Conservation (phyloP, 768 basidiomycete genomes). For the Dentipellis sp. region DNA sequence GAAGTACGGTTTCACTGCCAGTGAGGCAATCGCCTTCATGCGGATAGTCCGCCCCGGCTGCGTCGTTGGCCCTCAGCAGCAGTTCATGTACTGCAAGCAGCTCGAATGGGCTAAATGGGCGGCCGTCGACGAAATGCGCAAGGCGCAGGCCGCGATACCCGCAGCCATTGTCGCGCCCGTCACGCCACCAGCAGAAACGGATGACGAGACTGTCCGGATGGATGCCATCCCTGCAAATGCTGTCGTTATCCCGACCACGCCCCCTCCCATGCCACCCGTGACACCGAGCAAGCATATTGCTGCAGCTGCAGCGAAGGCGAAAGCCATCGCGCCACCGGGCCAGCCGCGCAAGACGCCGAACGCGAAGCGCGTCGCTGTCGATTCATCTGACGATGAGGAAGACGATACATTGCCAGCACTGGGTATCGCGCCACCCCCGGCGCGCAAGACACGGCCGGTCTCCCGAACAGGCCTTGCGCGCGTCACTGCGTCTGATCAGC, state of each 20-base stretch:
- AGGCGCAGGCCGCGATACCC: conserved; percentile 26
- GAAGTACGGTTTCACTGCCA: conserved; percentile 96
- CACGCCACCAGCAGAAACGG: conserved; percentile 71
- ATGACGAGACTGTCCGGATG: conserved; percentile 37
- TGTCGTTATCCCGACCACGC: conserved; percentile 13
- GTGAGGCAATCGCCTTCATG: conserved; percentile 97
- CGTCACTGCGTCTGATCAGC: conserved; percentile 60
- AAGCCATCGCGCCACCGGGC: conserved; percentile 65
- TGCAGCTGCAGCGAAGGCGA: conserved; percentile 59
- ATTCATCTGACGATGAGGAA: conserved; percentile 62
- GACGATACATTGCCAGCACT: conserved; percentile 55
- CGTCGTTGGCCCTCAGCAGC: conserved; percentile 88
- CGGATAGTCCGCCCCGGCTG: conserved; percentile 92
- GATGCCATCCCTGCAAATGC: conserved; percentile 27
- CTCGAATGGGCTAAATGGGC: conserved; percentile 92
- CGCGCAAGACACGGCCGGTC: conserved; percentile 21
- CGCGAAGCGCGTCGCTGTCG: conserved; percentile 58
- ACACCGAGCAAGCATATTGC: conserved; percentile 75
- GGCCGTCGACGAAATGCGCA: conserved; percentile 72
- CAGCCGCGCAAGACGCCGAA: conserved; percentile 86
- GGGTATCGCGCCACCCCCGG: conserved; percentile 33
- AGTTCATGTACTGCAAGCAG: conserved; percentile 93
- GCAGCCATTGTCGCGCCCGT: conserved; percentile 55
- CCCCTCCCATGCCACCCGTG: conserved; percentile 48
- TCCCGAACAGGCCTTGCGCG: conserved; percentile 27